Evolutionary conservation across 306 rosid genomes (phyloP).

Genomic region (Vigna radiata): DNA sequence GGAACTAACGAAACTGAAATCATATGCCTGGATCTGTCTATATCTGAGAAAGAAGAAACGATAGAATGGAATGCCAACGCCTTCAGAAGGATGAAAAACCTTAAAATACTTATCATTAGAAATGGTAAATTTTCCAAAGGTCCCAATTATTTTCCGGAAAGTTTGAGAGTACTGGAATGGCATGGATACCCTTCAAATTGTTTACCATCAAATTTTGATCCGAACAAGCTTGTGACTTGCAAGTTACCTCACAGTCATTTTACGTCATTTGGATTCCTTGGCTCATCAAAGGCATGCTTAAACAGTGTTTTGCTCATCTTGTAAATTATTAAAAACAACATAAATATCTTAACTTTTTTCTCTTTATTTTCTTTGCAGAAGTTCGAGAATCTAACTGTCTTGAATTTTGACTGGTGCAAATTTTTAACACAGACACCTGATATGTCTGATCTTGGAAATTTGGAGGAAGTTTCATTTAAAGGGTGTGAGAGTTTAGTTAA

Average conservation of each 20-base stretch:
- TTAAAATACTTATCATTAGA: background rate
- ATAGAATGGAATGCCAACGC: too few relatives aligned
- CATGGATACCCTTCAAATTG: background rate
- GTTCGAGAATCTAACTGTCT: background rate
- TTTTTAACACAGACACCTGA: slow-evolving; percentile 6
- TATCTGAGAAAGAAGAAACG: too few relatives aligned
- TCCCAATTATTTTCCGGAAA: background rate
- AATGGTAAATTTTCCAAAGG: background rate
- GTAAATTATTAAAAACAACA: too few relatives aligned
- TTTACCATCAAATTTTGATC: background rate
- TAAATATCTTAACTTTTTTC: background rate
- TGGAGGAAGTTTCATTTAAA: background rate
- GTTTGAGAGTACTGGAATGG: background rate
- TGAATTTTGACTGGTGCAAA: background rate
- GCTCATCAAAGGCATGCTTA: background rate
- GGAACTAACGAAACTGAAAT: too few relatives aligned
- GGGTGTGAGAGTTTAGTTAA: background rate
- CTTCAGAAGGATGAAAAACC: too few relatives aligned
- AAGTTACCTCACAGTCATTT: background rate
- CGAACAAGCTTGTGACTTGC: background rate
- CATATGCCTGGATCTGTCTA: too few relatives aligned
- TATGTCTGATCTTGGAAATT: slow-evolving; percentile 5
- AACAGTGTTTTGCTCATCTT: background rate
- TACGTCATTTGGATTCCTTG: background rate
- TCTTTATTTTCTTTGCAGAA: background rate